Evolutionary conservation across 495 filamentous ascomycete genomes (phyloP), one percentile per base, ranked within the genome.

Genomic region (Hypoxylon fuscum): DNA sequence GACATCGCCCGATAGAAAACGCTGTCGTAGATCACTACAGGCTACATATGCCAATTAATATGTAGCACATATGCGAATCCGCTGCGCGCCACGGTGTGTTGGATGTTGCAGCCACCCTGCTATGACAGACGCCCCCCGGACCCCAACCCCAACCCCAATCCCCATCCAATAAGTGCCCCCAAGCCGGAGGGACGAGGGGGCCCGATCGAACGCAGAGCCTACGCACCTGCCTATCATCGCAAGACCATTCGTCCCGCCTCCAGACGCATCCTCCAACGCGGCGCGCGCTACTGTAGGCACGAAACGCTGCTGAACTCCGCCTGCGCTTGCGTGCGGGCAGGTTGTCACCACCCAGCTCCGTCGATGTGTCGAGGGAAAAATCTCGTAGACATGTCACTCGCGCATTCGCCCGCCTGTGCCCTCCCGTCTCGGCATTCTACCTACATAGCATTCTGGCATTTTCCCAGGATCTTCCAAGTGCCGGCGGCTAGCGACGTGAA

Each of bases 401-500:
- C 8, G 25, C 25, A 27, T 27, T 8, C 25, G n/a, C 27, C 21
- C 20, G 9, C 15, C 27, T 42, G 29, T 55, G 41, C 52, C n/a
- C 5, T 23, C 21, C 22, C 23, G 29, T 45, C 11, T 44, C 9
- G 10, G 42, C 20, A 27, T 27, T 25, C 5, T 23, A 25, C 22
- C 5, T 23, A 23, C 20, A 20, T 8, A 15, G n/a, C n/a, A n/a
- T n/a, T n/a, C n/a, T n/a, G n/a, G n/a, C n/a, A n/a, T n/a, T n/a
- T n/a, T n/a, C 5, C 45, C n/a, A 37, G 29, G 49, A 54, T 54
- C 32, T 34, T 22, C 27, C 37, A 52, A 47, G 31, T 50, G 34
- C 46, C 60, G 21, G 38, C 61, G 61, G 61, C 12, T 64, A 55
- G 18, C 48, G 22, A 42, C 61, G 35, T 31, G 21, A 57, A 44